Base-by-base conservation (phyloP, 495 filamentous ascomycete genomes). In the Penicillium coprophilum region DNA sequence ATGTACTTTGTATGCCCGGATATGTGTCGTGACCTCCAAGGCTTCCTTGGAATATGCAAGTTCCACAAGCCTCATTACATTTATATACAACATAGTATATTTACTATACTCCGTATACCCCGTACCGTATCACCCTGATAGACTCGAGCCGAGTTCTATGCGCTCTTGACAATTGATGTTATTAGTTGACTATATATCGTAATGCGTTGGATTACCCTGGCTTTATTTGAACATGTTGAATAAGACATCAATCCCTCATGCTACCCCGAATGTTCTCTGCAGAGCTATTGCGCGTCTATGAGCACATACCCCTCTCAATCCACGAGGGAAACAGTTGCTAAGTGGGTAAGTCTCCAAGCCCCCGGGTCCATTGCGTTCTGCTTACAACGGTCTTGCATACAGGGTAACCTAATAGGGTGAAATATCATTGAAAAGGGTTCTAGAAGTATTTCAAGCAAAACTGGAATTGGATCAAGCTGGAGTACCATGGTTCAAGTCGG, bases 381-480 rank as follows among this genome's bases (percentile, higher is more conserved):
- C 30, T n/a, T n/a, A n/a, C 46, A 44, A 52, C 38, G 50, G 50
- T 52, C 50, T 31, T 52, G 38, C 50, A 43, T 43, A 52, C 21
- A 6, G 7, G 15, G 15, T 38, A 38, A 17, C 15, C 12, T 34
- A 34, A 11, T 5, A 24, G 46, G 6, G 6, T 36, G 17, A 15
- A 32, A n/a, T 6, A 10, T 6, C 6, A 13, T 17, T 44, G 3
- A 28, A 12, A 27, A 47, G 6, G 9, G 17, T 11, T 31, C 17
- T 20, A 4, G 7, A 46, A n/a, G 34, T 15, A 7, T 36, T 36
- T 17, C 34, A 38, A 17, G 15, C 34, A n/a, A 38, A n/a, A 19
- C 12, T 10, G 24, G 19, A 28, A 32, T 19, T 34, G 17, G 24
- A 27, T 4, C n/a, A 2, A 9, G 20, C 9, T 19, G 28, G 1